Evolutionary conservation across 805 yeast genomes (phyloP).

Genomic region (Lachancea waltii): DNA sequence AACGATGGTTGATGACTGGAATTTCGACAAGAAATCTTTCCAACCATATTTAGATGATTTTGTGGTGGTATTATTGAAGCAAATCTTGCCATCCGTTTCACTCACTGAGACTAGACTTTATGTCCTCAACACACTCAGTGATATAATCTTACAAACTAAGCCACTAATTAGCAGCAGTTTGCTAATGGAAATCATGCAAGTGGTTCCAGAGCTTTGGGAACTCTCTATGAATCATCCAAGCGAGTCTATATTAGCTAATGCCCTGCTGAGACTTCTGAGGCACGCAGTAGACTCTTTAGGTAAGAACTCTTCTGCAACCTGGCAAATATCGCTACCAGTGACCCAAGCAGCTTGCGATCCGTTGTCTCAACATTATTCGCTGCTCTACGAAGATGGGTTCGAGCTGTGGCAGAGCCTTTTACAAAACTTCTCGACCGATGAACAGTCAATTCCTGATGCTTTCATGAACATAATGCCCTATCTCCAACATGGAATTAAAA

Average conservation of each 20-base stretch:
- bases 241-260: conserved; percentile 41
- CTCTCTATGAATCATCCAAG: conserved; percentile 34
- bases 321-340: conserved; percentile 57
- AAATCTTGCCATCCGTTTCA: conserved; percentile 43
- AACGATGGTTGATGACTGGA: conserved; percentile 77
- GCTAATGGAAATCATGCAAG: conserved; percentile 43
- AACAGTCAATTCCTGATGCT: conserved; percentile 28
- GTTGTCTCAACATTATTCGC: conserved; percentile 44
- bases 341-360: conserved; percentile 57
- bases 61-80: conserved; percentile 41
- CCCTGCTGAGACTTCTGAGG: conserved; percentile 49
- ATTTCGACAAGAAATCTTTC: conserved; percentile 63
- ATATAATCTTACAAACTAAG: conserved; percentile 56
- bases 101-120: conserved; percentile 73
- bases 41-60: conserved; percentile 54
- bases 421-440: conserved; percentile 47
- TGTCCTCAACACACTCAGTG: conserved; percentile 59
- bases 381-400: conserved; percentile 78
- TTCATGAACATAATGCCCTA: conserved; percentile 44
- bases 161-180: conserved; percentile 51
- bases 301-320: conserved; percentile 42
- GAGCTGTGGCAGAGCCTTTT: conserved; percentile 74
- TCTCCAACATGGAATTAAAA: conserved; percentile 51
- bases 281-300: conserved; percentile 53
- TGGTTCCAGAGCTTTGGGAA: conserved; percentile 80